Base-by-base conservation (phyloP, 176 grass and related monocot genomes). In the Bothriochloa decipiens region DNA sequence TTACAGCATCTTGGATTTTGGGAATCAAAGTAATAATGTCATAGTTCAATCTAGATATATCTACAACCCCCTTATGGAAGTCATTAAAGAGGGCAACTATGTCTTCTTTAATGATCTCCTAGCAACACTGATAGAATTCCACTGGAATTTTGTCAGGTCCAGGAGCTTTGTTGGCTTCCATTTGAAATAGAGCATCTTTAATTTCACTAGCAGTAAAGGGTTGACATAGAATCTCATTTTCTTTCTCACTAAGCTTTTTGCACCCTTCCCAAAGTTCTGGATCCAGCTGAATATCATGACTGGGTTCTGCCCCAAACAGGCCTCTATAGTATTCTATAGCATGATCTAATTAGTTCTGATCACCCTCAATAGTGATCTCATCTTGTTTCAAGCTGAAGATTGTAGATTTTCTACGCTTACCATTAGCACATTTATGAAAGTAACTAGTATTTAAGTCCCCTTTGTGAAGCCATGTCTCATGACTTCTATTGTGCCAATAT, bases 1-100 rank as follows among this genome's bases (percentile, higher is more conserved):
- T 25, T 0, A 0, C 0, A 1, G 8, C 58, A 25, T 61, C 58
- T 1, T 3, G 3, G 1, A 64, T 1, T 2, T 64, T 64, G 0
- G 61, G 61, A 0, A 64, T 1, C 0, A 64, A 2, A 3, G 61
- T 64, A 2, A 64, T 64, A 0, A 64, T 27, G 0, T 23, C 61
- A 28, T 63, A 63, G 5, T 63, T 63, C 0, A 63, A 0, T 5
- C 60, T 26, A 0, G 0, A 13, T 0, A 63, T 26, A 4, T 63
- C 23, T 1, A 27, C 42, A 7, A 0, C 7, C 0, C 4, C 3
- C 4, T 55, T 20, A 55, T 22, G 16, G 6, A 55, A 55, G 1
- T 55, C 52, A 5, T 55, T 0, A 4, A 55, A 55, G 0, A 55
- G 2, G 1, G 20, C 17, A 0, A 22, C 1, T 0, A 55, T 18